Conservation (phyloP, 768 basidiomycete genomes). For the Lactifluus subvellereus region DNA sequence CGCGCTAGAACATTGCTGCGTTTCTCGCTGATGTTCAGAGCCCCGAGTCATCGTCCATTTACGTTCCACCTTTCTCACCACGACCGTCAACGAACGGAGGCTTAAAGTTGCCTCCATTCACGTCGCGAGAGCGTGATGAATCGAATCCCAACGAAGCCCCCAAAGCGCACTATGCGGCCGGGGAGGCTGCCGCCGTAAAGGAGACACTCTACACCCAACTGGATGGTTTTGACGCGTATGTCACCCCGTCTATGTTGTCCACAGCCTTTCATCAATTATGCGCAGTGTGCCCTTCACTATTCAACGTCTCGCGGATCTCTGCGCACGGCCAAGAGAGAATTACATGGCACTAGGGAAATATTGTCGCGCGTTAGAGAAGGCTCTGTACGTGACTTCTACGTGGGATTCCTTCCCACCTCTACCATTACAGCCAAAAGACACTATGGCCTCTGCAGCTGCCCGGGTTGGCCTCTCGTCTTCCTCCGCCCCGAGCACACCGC, state of each 20-base stretch:
- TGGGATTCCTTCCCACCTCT: constrained; percentile 68
- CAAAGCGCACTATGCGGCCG: constrained; percentile 51
- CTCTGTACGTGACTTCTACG: constrained; percentile 78
- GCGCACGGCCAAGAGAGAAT: constrained; percentile 57
- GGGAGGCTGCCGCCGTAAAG: constrained; percentile 56
- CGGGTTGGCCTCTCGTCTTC: constrained; percentile 43
- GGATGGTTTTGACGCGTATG: constrained; percentile 71
- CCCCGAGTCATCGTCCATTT: constrained; percentile 33
- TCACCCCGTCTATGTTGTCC: constrained; percentile 20
- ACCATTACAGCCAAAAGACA: constrained; percentile 33
- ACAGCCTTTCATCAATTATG: constrained; percentile 13
- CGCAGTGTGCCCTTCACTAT: constrained; percentile 79
- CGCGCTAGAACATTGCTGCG: constrained; percentile 31
- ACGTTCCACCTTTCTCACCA: constrained; percentile 36
- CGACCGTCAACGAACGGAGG: constrained; percentile 45
- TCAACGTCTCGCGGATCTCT: constrained; percentile 82
- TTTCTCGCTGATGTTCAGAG: constrained; percentile 31
- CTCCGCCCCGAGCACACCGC: constrained; percentile 65
- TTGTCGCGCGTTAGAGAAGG: constrained; percentile 77
- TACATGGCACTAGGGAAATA: constrained; percentile 83
- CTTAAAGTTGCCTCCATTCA: constrained; percentile 68
- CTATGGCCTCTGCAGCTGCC: constrained; percentile 29
- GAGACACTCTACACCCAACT: constrained; percentile 54
- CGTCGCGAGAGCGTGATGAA: constrained; percentile 47
- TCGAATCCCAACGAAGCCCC: constrained; percentile 49